Evolutionary conservation across 768 basidiomycete species (phyloP), one percentile per base, ranked within the genome.

Genomic region (Termitomyces sp.): DNA sequence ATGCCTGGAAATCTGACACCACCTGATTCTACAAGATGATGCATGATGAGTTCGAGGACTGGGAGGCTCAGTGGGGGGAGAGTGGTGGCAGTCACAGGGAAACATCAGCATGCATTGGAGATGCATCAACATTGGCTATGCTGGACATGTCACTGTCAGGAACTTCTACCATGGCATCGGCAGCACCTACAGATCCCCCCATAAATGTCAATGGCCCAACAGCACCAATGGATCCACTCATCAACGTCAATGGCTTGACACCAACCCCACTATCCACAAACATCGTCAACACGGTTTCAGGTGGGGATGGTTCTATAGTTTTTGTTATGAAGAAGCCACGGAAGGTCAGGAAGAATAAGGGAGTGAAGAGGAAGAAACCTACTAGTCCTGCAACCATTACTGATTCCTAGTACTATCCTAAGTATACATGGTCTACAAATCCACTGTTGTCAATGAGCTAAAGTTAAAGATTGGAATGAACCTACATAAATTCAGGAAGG

Each of bases 11-110:
- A n/a, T 44, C 39, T 16, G 42, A 37, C 40, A 53, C 50, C 13
- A 39, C 33, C 13, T 27, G 45, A 20, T 58, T 58, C 34, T 56
- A 56, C 55, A 47, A 56, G 36, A 47, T 56, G 44, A 36, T 33
- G 3, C 34, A 14, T 16, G 36, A 36, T 6, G 46, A 48, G 45
- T 56, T 14, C 22, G 24, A 56, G 7, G 27, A 16, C 7, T 56
- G 45, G 55, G 44, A 46, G 20, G 10, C 26, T 10, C 44, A 27
- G 12, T n/a, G 22, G 44, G 20, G 5, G 20, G 26, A 27, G 9
- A 6, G 10, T 27, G 26, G 20, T 5, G 20, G 16, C 40, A 13
- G 40, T 32, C 16, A 16, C 40, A 42, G 20, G 14, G 14, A 14
- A 14, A 4, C 26, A 27, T 46, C n/a, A 14, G 26, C 45, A 26